phyloP scores from a whole-genome alignment of 768 basidiomycete genomes.

The Hemileccinum rubropunctum region DNA sequence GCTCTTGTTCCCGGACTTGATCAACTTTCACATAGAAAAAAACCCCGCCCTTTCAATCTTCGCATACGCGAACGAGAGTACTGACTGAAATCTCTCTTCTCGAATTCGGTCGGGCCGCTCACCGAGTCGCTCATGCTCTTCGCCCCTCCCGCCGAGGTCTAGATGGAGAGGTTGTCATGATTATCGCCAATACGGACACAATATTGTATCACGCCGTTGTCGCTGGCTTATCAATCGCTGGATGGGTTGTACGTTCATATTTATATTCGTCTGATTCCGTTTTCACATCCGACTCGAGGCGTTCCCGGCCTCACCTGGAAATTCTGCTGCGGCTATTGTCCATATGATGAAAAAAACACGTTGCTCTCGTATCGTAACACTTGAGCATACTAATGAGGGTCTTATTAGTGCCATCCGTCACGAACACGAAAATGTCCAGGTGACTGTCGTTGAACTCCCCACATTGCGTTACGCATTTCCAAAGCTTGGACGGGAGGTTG shows the following conservation, averaged over 20 bases:
- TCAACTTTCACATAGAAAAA: conserved; percentile 23
- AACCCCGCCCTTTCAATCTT: conserved; percentile 26
- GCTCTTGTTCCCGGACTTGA: conserved; percentile 22
- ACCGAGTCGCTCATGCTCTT: conserved; percentile 39
- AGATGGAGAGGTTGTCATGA: conserved; percentile 20
- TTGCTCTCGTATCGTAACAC: conserved; percentile 20
- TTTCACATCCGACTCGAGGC: conserved; percentile 23
- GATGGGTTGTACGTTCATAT: conserved; percentile 31
- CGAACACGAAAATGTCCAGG: not conserved
- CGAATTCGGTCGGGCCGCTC: conserved; percentile 30
- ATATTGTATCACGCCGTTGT: conserved; percentile 34
- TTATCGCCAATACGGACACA: conserved; percentile 31
- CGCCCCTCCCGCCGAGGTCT: conserved; percentile 31
- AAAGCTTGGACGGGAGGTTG: conserved; percentile 34
- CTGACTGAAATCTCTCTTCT: conserved; percentile 22
- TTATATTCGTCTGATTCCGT: conserved; percentile 3
- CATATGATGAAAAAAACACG: conserved; percentile 22
- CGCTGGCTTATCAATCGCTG: conserved; percentile 38
- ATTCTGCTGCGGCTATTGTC: conserved; percentile 40
- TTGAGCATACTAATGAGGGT: conserved; percentile 14
- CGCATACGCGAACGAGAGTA: conserved; percentile 12
- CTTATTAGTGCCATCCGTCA: conserved; percentile 12
- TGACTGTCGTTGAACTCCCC: conserved; percentile 20
- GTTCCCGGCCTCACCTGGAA: conserved; percentile 41
- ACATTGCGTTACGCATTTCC: conserved; percentile 35